phyloP scores from a whole-genome alignment of 1,284 basidiomycete genomes.

The Ganoderma sinense region DNA sequence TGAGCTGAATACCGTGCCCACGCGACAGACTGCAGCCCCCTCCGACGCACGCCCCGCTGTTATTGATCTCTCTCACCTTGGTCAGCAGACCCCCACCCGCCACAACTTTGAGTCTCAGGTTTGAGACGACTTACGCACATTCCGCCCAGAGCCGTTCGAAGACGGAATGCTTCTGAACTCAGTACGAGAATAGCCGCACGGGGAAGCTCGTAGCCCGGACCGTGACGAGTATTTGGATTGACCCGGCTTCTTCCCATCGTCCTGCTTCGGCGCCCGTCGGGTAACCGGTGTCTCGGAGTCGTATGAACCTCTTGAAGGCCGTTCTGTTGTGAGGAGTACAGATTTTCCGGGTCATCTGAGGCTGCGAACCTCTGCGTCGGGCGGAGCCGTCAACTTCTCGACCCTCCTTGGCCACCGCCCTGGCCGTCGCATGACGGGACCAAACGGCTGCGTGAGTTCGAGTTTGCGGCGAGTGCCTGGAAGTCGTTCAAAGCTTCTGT shows the following conservation, averaged over 20 bases:
- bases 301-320: not conserved
- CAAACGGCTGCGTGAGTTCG: not conserved
- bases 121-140: not conserved
- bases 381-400: not conserved
- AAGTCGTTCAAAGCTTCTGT: constrained; percentile 4
- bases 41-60: not conserved
- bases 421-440: not conserved
- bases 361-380: not conserved
- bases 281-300: not conserved
- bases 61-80: not conserved
- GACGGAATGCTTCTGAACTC: constrained; percentile 21
- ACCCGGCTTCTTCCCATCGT: not conserved
- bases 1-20: constrained; percentile 19
- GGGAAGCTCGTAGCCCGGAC: constrained; percentile 9
- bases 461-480: not conserved
- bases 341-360: not conserved
- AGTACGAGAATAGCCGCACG: constrained; percentile 21
- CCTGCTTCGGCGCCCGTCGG: not conserved
- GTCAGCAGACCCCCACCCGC: constrained; percentile 23
- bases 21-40: constrained; percentile 11
- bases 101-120: not conserved
- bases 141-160: constrained; percentile 15
- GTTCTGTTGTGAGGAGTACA: not conserved
- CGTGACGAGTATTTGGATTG: not conserved
- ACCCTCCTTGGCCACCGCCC: not conserved